A percentile compares a stretch with the other conserved stretches of the same genome.
Evolutionary conservation across 2,329 filamentous ascomycete species (phyloP).

Genomic region (Aspergillus fumigatus): DNA sequence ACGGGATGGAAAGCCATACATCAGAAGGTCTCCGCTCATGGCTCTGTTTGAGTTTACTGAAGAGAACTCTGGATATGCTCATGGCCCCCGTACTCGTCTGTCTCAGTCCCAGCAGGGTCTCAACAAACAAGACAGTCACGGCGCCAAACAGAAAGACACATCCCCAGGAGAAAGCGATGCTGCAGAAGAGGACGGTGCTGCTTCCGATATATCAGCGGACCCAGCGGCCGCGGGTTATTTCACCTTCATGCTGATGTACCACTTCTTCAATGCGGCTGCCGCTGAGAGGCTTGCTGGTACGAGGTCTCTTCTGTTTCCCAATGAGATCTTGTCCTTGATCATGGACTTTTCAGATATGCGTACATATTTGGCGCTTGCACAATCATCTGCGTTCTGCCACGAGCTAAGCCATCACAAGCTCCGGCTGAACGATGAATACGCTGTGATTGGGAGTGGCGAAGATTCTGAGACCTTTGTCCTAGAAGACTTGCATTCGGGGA

Average conservation of each 20-base stretch:
- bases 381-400: slow-evolving; percentile 9
- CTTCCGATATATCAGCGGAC: background rate
- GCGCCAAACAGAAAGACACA: background rate
- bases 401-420: slow-evolving; percentile 6
- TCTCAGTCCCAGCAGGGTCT: background rate
- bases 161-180: background rate
- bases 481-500: slow-evolving; percentile 8
- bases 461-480: slow-evolving; percentile 1
- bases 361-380: slow-evolving; percentile 11
- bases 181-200: background rate
- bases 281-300: slow-evolving; percentile 1
- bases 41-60: slow-evolving; percentile 11
- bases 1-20: background rate
- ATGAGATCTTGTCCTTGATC: slow-evolving; percentile 13
- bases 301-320: slow-evolving; percentile 10
- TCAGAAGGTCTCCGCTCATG: slow-evolving; percentile 11
- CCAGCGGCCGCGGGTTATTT: background rate
- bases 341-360: slow-evolving; percentile 13
- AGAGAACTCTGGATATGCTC: slow-evolving; percentile 2
- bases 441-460: slow-evolving; percentile 1
- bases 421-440: slow-evolving; percentile 14
- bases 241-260: slow-evolving; percentile 4
- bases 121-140: background rate
- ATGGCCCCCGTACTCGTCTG: slow-evolving; percentile 5
- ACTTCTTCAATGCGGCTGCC: slow-evolving; percentile 11